Evolutionary conservation across 371 early-diverging fungal genomes (phyloP).

Genomic region (Lichtheimia hyalospora): DNA sequence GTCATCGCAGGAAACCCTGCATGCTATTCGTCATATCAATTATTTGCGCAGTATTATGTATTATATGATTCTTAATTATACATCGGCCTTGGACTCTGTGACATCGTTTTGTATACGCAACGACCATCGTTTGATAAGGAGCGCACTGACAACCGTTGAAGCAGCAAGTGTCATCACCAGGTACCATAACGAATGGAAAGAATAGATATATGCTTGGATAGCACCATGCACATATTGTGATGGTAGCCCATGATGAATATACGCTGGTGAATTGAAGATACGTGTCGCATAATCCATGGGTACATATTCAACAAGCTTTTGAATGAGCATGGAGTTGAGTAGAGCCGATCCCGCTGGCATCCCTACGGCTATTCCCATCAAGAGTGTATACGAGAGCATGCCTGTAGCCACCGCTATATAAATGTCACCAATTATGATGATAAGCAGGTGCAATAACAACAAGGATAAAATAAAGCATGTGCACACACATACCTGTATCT

Average conservation of each 20-base stretch:
- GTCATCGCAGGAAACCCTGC: too few relatives aligned
- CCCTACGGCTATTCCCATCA: slow-evolving; percentile 47
- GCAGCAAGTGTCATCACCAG: slow-evolving; percentile 16
- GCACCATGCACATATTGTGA: slow-evolving; percentile 20
- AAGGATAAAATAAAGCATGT: not conserved
- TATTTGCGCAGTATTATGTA: too few relatives aligned
- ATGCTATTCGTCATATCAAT: too few relatives aligned
- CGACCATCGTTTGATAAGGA: too few relatives aligned
- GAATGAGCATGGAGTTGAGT: slow-evolving; percentile 26
- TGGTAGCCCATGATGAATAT: slow-evolving; percentile 35
- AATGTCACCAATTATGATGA: not conserved
- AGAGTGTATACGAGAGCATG: slow-evolving; percentile 32
- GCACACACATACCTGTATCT: not conserved
- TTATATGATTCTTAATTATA: too few relatives aligned
- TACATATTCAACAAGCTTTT: slow-evolving; percentile 20
- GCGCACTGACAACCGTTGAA: too few relatives aligned
- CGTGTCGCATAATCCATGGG: slow-evolving; percentile 23
- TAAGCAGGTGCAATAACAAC: too few relatives aligned
- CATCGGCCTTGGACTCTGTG: too few relatives aligned
- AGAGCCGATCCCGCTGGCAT: slow-evolving; percentile 37
- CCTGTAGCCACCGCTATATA: slow-evolving; percentile 42
- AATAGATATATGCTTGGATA: slow-evolving; percentile 22
- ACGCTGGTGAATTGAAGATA: slow-evolving; percentile 30
- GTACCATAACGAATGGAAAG: slow-evolving; percentile 33
- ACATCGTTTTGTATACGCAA: too few relatives aligned